phyloP scores from a whole-genome alignment of 371 early-diverging fungal genomes.

The Mortierella sp. region DNA sequence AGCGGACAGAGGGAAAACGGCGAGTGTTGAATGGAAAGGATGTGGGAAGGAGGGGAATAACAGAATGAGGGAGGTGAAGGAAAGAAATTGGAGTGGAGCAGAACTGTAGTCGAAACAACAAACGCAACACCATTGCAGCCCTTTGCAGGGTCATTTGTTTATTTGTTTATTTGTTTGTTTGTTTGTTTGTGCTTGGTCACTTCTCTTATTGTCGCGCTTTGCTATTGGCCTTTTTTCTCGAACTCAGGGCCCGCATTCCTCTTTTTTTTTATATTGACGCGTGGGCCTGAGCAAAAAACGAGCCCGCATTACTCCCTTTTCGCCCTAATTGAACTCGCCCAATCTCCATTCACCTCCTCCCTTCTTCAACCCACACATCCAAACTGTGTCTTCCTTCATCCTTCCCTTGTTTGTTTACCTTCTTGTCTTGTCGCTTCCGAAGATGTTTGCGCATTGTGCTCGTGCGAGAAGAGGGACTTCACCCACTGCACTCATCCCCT shows the following conservation, averaged over 20 bases:
- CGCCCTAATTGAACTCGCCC: background rate
- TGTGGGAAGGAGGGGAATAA: too few species aligned
- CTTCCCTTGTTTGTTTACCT: background rate
- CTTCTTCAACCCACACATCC: constrained; percentile 3
- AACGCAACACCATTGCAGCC: constrained; percentile 3
- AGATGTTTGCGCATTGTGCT: constrained; percentile 25
- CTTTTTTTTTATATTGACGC: background rate
- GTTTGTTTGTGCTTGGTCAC: background rate
- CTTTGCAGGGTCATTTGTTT: constrained; percentile 6
- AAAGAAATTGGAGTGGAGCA: background rate
- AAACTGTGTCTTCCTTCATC: too few species aligned
- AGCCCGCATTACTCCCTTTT: background rate
- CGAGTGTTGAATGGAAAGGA: too few species aligned
- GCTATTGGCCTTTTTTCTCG: background rate
- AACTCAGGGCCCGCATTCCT: background rate
- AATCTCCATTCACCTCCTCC: background rate
- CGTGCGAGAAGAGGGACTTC: background rate
- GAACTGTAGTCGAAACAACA: constrained; percentile 6
- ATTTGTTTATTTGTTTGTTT: constrained; percentile 2
- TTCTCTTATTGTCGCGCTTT: background rate
- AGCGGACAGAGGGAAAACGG: background rate
- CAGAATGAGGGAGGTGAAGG: background rate
- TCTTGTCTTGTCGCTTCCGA: background rate
- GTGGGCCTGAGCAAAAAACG: background rate
- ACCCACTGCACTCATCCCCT: background rate